A percentile compares a stretch with the other conserved stretches of the same genome.
Conservation (phyloP, 208 protist species). For the Leishmania mexicana region DNA sequence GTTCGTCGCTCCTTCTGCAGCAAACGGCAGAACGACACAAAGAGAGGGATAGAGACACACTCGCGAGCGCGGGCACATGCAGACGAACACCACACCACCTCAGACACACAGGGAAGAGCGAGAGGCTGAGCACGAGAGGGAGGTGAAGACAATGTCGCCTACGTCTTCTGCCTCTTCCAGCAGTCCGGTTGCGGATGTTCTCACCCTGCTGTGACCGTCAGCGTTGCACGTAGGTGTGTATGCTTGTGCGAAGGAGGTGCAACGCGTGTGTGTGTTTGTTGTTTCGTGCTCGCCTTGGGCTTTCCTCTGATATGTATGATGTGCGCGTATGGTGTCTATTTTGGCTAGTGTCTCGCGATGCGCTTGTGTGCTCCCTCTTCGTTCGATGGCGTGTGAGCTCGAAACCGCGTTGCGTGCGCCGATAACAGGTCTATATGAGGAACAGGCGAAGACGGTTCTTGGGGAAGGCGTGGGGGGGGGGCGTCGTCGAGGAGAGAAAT, state of each 20-base stretch:
- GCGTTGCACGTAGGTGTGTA: neutral
- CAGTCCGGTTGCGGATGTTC: neutral
- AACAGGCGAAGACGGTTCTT: neutral
- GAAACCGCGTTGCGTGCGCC: neutral
- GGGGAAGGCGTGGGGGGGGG: neutral
- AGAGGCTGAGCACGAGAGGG: neutral
- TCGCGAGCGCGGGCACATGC: neutral
- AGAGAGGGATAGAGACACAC: neutral
- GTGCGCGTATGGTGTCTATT: neutral
- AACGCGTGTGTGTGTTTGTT: neutral
- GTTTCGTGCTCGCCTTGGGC: neutral
- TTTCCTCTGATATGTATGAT: neutral
- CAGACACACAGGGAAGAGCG: neutral
- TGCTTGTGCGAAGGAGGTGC: neutral
- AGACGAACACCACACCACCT: neutral
- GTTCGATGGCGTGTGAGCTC: neutral
- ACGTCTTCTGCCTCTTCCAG: neutral
- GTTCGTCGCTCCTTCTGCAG: too few species aligned
- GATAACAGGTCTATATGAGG: neutral
- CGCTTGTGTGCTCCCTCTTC: neutral
- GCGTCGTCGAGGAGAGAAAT: neutral
- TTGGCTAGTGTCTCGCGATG: neutral
- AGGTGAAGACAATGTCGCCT: neutral
- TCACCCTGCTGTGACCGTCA: neutral
- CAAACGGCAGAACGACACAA: too few species aligned